Conservation (phyloP, 805 yeast genomes). For the Zygoascus biomembranicola region DNA sequence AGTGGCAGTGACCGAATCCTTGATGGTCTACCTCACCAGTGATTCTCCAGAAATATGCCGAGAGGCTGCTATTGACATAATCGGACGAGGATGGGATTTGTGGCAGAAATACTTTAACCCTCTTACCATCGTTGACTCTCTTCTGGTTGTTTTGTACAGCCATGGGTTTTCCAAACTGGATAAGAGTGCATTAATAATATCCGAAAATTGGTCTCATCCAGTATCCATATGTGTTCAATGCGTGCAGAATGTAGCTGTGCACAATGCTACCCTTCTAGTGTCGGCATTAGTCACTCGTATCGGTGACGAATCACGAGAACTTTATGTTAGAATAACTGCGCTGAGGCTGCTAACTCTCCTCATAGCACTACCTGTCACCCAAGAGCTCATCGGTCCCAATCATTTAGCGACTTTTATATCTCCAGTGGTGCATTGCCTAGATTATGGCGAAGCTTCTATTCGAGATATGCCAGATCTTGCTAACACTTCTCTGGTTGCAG, state of each 20-base stretch:
- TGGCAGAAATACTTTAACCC: slow-evolving; percentile 21
- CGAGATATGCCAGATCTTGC: slow-evolving; percentile 9
- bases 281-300: slow-evolving; percentile 15
- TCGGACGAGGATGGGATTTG: slow-evolving; percentile 18
- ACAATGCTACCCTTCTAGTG: slow-evolving; percentile 15
- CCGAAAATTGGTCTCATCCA: not conserved
- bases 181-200: not conserved
- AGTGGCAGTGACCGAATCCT: slow-evolving; percentile 13
- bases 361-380: slow-evolving; percentile 2
- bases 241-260: slow-evolving; percentile 14
- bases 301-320: slow-evolving; percentile 3
- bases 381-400: slow-evolving; percentile 1
- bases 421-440: slow-evolving; percentile 13
- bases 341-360: slow-evolving; percentile 14
- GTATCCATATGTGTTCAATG: slow-evolving; percentile 10
- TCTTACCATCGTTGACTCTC: slow-evolving; percentile 10
- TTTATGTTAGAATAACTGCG: slow-evolving; percentile 14
- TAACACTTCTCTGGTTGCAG: slow-evolving; percentile 14
- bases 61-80: slow-evolving; percentile 14
- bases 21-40: slow-evolving; percentile 12
- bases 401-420: slow-evolving; percentile 15
- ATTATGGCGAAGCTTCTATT: slow-evolving; percentile 8
- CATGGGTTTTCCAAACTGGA: slow-evolving; percentile 10
- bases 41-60: slow-evolving; percentile 9
- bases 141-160: slow-evolving; percentile 10